Evolutionary conservation across 768 basidiomycete genomes (phyloP).

Genomic region (Lentinus brumalis): DNA sequence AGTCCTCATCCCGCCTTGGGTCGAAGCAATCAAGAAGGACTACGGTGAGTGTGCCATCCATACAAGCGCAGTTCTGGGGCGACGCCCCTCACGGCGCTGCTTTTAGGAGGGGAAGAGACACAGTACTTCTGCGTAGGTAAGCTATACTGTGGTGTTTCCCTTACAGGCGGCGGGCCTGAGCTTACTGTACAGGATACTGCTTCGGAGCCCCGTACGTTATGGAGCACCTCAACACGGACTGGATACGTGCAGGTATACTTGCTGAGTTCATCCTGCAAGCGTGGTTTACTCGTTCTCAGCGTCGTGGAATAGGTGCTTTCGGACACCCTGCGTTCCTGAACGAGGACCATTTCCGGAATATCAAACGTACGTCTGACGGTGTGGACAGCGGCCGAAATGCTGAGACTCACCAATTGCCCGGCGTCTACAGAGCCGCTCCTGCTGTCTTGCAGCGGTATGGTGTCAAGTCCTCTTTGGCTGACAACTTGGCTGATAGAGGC

Average conservation of each 20-base stretch:
- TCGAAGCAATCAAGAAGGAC: slow-evolving; percentile 47
- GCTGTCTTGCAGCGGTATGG: slow-evolving; percentile 54
- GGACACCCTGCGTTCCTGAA: slow-evolving; percentile 56
- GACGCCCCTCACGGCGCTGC: slow-evolving; percentile 12
- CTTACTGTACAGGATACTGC: slow-evolving; percentile 49
- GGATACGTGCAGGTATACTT: slow-evolving; percentile 52
- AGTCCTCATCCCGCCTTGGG: slow-evolving; percentile 50
- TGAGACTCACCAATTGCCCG: background rate
- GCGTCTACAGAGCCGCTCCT: slow-evolving; percentile 48
- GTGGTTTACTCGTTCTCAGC: background rate
- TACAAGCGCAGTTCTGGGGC: background rate
- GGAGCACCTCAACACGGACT: slow-evolving; percentile 46
- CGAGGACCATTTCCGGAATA: slow-evolving; percentile 47
- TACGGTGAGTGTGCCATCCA: slow-evolving; percentile 44
- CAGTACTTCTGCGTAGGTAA: slow-evolving; percentile 21
- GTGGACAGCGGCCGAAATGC: background rate
- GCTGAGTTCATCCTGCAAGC: background rate
- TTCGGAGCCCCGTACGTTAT: slow-evolving; percentile 58
- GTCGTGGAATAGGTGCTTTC: slow-evolving; percentile 45
- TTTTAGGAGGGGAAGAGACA: slow-evolving; percentile 25
- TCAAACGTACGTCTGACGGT: slow-evolving; percentile 42
- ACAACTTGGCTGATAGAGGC: background rate
- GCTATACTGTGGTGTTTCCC: background rate
- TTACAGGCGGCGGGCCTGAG: no score
- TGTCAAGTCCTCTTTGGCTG: background rate